These are phyloP conservation scores for Murraya paniculata DNA, from an alignment of 345 rosid genomes.

Conservation along the genomic window DNA sequence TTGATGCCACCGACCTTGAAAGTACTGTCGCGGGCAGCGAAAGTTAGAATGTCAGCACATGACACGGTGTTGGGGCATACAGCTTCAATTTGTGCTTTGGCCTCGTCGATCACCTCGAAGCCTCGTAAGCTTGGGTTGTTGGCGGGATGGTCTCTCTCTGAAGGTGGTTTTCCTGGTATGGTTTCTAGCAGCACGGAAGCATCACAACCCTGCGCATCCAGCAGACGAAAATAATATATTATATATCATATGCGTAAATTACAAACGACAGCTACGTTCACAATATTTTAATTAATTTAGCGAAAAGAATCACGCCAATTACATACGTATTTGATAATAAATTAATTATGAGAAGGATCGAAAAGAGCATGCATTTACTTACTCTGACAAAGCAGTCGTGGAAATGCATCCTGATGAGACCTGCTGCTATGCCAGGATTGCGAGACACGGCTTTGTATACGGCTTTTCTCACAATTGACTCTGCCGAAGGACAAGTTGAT, in stretches of 20 bases:
- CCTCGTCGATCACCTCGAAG: slow-evolving; percentile 46
- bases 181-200: slow-evolving; percentile 43
- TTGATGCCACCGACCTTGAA: slow-evolving; percentile 28
- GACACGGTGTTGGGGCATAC: slow-evolving; percentile 44
- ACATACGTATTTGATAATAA: background rate
- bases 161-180: slow-evolving; percentile 16
- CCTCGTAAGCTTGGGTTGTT: slow-evolving; percentile 46
- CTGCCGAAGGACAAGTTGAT: slow-evolving; percentile 22
- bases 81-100: slow-evolving; percentile 39
- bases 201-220: slow-evolving; percentile 42
- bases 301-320: too few species aligned
- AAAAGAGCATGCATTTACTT: background rate
- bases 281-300: background rate
- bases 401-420: slow-evolving; percentile 36
- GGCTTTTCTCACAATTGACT: slow-evolving; percentile 22
- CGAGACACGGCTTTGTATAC: slow-evolving; percentile 20
- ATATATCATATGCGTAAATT: background rate
- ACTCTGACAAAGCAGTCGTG: slow-evolving; percentile 43
- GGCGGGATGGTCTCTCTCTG: slow-evolving; percentile 38
- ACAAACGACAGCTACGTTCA: background rate
- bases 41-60: slow-evolving; percentile 51
- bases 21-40: slow-evolving; percentile 54
- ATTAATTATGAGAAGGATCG: background rate
- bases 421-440: slow-evolving; percentile 30
- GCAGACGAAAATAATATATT: background rate